Base-by-base conservation (phyloP, 2,329 filamentous ascomycete species). In the Alternaria sp. region DNA sequence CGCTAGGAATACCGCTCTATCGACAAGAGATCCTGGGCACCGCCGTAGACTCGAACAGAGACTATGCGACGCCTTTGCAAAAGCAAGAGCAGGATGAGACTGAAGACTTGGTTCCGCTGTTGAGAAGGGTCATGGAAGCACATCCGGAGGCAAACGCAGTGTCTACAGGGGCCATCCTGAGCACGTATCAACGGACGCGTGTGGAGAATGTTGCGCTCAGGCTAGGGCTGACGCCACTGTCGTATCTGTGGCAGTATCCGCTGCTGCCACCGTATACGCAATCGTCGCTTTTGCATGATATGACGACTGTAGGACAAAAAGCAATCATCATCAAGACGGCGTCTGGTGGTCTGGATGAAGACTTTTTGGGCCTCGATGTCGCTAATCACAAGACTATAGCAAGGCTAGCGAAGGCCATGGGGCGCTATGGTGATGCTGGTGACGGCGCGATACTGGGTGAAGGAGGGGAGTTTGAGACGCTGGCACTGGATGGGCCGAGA, bases 241-340 rank as follows among this genome's bases (percentile, higher is more conserved):
- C 93, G 7, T 98, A 91, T 81, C 83, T 99, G 52, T 99, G 96
- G 96, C 92, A 97, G 82, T 97, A 92, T 81, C 92, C 93, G 2
- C 81, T 86, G 50, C 84, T 97, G 4, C 90, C 91, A 3, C 82
- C 84, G 3, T 80, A 82, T 43, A 77, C 74, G 21, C 80, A 83
- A 62, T 74, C 77, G 13, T 78, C 84, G 0, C 84, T 98, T 19
- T 83, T 99, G 54, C 84, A 88, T 62, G 94, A 97, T 78, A 97
- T 99, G 93, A 87, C 86, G 6, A 85, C 83, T 7, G 88, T 89
- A 3, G 91, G 91, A 1, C 88, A 97, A 59, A 93, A 97, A 75
- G 91, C 94, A n/a, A 86, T 94, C 63, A 93, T 99, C 75, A 89
- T 99, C 81, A 99, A 98, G 82, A 93, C 97, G 47, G 94, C 96